A percentile compares a stretch with the other conserved stretches of the same genome.
phyloP scores from a whole-genome alignment of 108 stramenopile genomes.

The Pseudonitzschia pungens region DNA sequence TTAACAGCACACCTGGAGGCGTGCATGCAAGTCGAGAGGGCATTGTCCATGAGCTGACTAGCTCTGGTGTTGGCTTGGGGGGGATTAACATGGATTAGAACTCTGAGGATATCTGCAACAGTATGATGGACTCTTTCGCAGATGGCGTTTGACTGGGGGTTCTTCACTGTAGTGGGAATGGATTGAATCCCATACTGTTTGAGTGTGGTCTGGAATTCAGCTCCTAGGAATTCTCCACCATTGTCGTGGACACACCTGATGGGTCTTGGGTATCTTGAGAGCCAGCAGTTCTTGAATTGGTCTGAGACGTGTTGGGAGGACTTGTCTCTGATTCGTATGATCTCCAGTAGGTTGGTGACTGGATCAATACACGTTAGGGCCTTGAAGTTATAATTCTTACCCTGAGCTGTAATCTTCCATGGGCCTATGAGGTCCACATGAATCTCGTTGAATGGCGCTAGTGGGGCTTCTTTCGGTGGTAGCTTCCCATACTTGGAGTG shows the following conservation, averaged over 20 bases:
- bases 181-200: background rate
- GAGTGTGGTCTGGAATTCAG: background rate
- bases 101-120: constrained; percentile 25
- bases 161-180: background rate
- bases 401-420: background rate
- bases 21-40: too few species aligned
- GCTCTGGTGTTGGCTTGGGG: too few species aligned
- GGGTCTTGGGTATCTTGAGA: constrained; percentile 36
- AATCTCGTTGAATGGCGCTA: constrained; percentile 8
- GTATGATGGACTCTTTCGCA: constrained; percentile 31
- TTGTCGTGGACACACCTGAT: constrained; percentile 25
- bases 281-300: constrained; percentile 33
- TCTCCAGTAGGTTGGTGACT: constrained; percentile 36
- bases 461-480: constrained; percentile 5
- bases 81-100: too few species aligned
- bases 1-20: too few species aligned
- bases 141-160: constrained; percentile 33
- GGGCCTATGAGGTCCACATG: constrained; percentile 11
- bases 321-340: constrained; percentile 28
- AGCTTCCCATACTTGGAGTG: constrained; percentile 5
- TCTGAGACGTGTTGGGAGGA: constrained; percentile 18
- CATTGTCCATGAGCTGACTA: too few species aligned
- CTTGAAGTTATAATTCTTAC: constrained; percentile 16
- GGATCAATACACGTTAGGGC: constrained; percentile 44
- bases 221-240: constrained; percentile 33